A percentile compares a stretch with the other conserved stretches of the same genome.
Evolutionary conservation across 495 filamentous ascomycete species (phyloP).

Genomic region (Penicillium flavigenum): DNA sequence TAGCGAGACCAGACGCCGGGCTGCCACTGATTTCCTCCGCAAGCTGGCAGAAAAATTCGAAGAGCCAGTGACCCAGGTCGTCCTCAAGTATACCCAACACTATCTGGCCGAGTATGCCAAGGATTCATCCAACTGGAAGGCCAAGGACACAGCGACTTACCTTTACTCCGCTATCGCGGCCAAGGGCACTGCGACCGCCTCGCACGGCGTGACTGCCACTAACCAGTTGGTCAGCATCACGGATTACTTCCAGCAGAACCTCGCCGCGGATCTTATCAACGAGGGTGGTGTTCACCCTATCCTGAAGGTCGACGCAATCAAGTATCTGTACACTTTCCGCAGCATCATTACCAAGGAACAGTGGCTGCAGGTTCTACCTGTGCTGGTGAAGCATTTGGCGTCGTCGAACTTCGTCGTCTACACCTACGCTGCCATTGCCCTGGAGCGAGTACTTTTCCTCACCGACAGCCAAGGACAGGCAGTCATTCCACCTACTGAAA

Average conservation of each 20-base stretch:
- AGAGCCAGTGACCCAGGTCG: slow-evolving; percentile 73
- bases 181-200: slow-evolving; percentile 79
- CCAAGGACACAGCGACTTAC: slow-evolving; percentile 95
- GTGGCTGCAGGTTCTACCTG: slow-evolving; percentile 83
- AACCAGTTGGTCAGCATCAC: slow-evolving; percentile 82
- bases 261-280: slow-evolving; percentile 76
- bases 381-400: slow-evolving; percentile 84
- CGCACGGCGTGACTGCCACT: slow-evolving; percentile 83
- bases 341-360: slow-evolving; percentile 82
- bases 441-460: slow-evolving; percentile 84
- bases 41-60: slow-evolving; percentile 88
- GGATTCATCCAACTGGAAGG: slow-evolving; percentile 78
- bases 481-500: slow-evolving; percentile 68
- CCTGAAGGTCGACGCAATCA: slow-evolving; percentile 95
- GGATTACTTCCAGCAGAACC: slow-evolving; percentile 87
- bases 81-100: slow-evolving; percentile 77
- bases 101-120: slow-evolving; percentile 68
- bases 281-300: slow-evolving; percentile 70
- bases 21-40: slow-evolving; percentile 89
- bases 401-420: slow-evolving; percentile 92
- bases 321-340: slow-evolving; percentile 93
- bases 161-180: slow-evolving; percentile 92
- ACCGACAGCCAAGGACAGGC: slow-evolving; percentile 69
- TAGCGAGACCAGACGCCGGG: slow-evolving; percentile 84
- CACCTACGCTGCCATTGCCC: slow-evolving; percentile 91